Evolutionary conservation across 176 grass and related monocot species (phyloP).

Genomic region (Ensete glaucum): DNA sequence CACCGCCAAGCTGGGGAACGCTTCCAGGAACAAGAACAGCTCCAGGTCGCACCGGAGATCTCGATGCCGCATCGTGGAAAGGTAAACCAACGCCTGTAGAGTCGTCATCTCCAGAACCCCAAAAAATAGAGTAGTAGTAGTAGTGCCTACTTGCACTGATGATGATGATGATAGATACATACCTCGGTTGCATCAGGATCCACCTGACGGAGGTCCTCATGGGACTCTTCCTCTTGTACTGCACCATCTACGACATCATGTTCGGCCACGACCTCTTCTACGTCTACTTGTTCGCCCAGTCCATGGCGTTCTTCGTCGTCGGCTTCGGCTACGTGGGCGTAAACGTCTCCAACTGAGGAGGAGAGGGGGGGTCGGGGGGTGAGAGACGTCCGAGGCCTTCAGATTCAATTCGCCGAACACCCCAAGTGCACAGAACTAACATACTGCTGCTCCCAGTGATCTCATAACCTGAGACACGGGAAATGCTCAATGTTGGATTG

Average conservation of each 20-base stretch:
- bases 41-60: conserved; percentile 21
- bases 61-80: conserved; percentile 29
- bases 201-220: conserved; percentile 57
- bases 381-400: not conserved
- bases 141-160: not conserved
- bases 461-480: too few relatives aligned
- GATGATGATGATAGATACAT: too few relatives aligned
- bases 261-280: conserved; percentile 57
- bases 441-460: too few relatives aligned
- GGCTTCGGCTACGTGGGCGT: conserved; percentile 62
- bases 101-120: too few relatives aligned
- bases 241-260: conserved; percentile 54
- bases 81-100: conserved; percentile 11
- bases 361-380: not conserved
- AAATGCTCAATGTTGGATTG: too few relatives aligned
- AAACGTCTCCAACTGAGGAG: conserved; percentile 31
- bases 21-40: conserved; percentile 24
- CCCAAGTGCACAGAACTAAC: not conserved
- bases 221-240: conserved; percentile 56
- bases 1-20: conserved; percentile 62
- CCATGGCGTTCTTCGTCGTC: conserved; percentile 59
- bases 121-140: not conserved
- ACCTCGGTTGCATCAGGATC: conserved; percentile 21
- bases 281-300: conserved; percentile 63
- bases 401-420: not conserved